These are phyloP conservation scores for Candida anglica DNA, from an alignment of 805 yeast genomes.

Conservation along the genomic window DNA sequence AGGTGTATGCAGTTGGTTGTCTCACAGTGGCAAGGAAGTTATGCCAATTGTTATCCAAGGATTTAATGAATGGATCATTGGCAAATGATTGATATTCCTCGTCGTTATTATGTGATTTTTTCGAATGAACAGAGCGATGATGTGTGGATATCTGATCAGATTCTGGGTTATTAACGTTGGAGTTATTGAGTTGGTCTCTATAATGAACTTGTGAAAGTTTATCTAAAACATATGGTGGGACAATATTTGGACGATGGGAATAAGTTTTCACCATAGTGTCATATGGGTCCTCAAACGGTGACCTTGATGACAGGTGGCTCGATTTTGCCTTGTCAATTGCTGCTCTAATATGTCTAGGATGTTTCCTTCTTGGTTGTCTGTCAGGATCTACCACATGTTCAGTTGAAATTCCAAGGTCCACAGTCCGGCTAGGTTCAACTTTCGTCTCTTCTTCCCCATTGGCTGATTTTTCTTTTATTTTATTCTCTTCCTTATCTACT, in stretches of 20 bases:
- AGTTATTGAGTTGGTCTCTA: constrained; percentile 31
- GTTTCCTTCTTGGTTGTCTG: no score
- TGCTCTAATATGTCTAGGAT: no score
- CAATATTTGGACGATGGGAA: constrained; percentile 30
- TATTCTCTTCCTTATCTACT: no score
- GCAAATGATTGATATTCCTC: constrained; percentile 32
- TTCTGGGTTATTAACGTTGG: constrained; percentile 21
- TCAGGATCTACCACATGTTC: neutral
- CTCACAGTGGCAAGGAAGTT: constrained; percentile 45
- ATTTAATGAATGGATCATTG: constrained; percentile 33
- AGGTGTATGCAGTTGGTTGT: constrained; percentile 37
- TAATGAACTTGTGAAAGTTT: constrained; percentile 42
- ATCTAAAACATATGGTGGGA: constrained; percentile 67
- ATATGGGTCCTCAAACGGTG: neutral
- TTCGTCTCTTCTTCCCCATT: no score
- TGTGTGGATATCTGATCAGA: constrained; percentile 4
- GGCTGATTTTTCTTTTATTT: no score
- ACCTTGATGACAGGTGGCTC: no score
- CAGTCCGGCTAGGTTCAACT: no score
- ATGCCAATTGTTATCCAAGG: constrained; percentile 45
- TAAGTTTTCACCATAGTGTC: constrained; percentile 25
- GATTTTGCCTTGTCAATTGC: no score
- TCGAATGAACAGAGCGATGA: neutral
- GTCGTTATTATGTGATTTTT: constrained; percentile 14
- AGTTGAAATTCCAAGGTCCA: no score